Percentiles rank a stretch among this genome's conserved stretches.
Conservation (phyloP, 1,284 basidiomycete species). For the Heliocybe sulcata region DNA sequence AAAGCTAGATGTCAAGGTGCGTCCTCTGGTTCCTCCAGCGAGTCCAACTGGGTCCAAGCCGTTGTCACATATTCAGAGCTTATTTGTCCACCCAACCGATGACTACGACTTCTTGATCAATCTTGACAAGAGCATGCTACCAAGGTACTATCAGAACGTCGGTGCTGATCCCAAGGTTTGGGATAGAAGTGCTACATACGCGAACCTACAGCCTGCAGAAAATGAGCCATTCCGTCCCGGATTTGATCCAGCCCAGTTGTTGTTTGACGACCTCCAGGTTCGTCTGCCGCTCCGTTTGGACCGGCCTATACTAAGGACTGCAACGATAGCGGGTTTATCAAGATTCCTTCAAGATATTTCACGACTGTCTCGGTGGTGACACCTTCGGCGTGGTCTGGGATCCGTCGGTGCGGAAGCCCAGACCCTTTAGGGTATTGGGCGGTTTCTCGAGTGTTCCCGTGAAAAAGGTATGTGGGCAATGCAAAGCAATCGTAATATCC, state of each 20-base stretch:
- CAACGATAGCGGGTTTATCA: constrained; percentile 58
- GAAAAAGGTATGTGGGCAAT: constrained; percentile 20
- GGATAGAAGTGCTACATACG: constrained; percentile 39
- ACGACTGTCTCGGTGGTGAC: constrained; percentile 78
- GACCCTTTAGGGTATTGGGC: constrained; percentile 78
- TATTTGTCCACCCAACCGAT: constrained; percentile 79
- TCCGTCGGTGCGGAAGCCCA: constrained; percentile 46
- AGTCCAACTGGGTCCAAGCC: too few relatives aligned
- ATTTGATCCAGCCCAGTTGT: constrained; percentile 74
- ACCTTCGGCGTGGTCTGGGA: constrained; percentile 87
- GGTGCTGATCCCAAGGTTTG: constrained; percentile 38
- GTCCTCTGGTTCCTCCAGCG: constrained; percentile 9
- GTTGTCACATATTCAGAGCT: constrained; percentile 36
- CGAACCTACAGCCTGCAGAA: constrained; percentile 31
- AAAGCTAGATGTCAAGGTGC: constrained; percentile 44
- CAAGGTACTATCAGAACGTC: constrained; percentile 73
- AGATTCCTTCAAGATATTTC: constrained; percentile 81
- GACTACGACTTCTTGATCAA: constrained; percentile 87
- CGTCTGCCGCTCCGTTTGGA: constrained; percentile 13
- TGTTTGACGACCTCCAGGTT: constrained; percentile 71
- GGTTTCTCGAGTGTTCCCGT: constrained; percentile 68
- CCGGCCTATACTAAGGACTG: constrained; percentile 6
- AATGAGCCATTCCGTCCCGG: constrained; percentile 43
- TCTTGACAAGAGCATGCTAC: constrained; percentile 56
- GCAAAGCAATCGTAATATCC: constrained; percentile 9